These are phyloP conservation scores for Capronia epimyces DNA, from an alignment of 2,329 filamentous ascomycete genomes.

Conservation along the genomic window DNA sequence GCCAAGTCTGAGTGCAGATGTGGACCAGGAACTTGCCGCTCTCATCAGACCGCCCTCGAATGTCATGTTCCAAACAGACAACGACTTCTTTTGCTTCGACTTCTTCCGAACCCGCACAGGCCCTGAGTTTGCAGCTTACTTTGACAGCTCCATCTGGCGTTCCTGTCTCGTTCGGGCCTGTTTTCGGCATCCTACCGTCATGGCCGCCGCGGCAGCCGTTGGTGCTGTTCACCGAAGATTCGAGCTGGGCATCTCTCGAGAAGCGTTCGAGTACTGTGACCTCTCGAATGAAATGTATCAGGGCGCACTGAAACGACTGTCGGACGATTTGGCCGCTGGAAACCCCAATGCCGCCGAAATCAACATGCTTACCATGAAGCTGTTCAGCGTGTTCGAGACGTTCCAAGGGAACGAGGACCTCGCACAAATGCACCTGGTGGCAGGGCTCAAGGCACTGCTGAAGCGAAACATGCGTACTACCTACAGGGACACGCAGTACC, in stretches of 20 bases:
- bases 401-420: slow-evolving; percentile 27
- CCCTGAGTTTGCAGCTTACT: slow-evolving; percentile 27
- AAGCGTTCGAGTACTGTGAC: slow-evolving; percentile 28
- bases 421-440: slow-evolving; percentile 21
- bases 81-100: slow-evolving; percentile 32
- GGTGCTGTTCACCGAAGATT: slow-evolving; percentile 28
- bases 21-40: slow-evolving; percentile 27
- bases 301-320: slow-evolving; percentile 17
- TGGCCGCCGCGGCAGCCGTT: slow-evolving; percentile 23
- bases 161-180: slow-evolving; percentile 19
- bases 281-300: slow-evolving; percentile 24
- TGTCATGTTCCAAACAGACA: slow-evolving; percentile 23
- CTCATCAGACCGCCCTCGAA: slow-evolving; percentile 14
- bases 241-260: slow-evolving; percentile 24
- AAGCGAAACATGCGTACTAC: slow-evolving; percentile 21
- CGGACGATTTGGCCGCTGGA: slow-evolving; percentile 15
- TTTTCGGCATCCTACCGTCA: slow-evolving; percentile 24
- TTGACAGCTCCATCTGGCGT: slow-evolving; percentile 28
- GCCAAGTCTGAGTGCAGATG: slow-evolving; percentile 21
- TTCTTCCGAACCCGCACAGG: slow-evolving; percentile 33
- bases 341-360: slow-evolving; percentile 21
- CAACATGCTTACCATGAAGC: slow-evolving; percentile 25
- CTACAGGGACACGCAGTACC: slow-evolving; percentile 25
- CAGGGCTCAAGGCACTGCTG: slow-evolving; percentile 22
- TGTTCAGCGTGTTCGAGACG: slow-evolving; percentile 26